Evolutionary conservation across 257 asterid species (phyloP), one percentile per base, ranked within the genome.

Genomic region (Solanum tacnaense): DNA sequence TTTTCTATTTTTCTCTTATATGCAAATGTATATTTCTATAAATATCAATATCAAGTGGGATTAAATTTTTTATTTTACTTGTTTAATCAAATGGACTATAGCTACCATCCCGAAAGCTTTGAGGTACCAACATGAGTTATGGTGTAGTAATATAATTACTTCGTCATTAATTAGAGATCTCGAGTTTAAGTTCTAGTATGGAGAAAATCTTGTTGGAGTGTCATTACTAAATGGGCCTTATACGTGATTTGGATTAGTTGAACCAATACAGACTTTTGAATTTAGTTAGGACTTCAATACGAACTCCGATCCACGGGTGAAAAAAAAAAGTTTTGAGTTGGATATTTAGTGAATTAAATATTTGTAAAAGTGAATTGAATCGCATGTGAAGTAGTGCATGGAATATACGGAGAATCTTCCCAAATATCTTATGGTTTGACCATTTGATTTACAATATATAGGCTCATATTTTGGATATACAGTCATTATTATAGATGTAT

Each of bases 271-370:
- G 1, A 52, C 0, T 6, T 1, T 1, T 16, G 8, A 16, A 52
- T 16, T 52, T 52, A 16, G 9, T 6, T 52, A 52, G 9, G 9
- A 16, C 23, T 5, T 52, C 1, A 46, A 5, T 6, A 52, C 1
- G 21, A 52, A 52, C 16, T 16, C 0, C 23, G 4, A 52, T 52
- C n/a, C 8, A 2, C 62, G 1, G 4, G 23, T 1, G 1, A 6
- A 52, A 16, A 52, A 9, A 52, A 16, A 52, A 52, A 6, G 23
- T 6, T 52, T 52, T 52, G 62, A n/a, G 8, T 18, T n/a, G 34
- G 60, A 39, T 39, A 39, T 41, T 3, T 25, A 41, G 31, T 16
- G 6, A 44, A 79, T 81, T 44, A 81, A 81, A 46, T 81, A 81
- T 46, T 44, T 46, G 18, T 44, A 44, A 2, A 38, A 3, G 34